Evolutionary conservation across 768 basidiomycete species (phyloP).

Genomic region (Leccinum boreale): DNA sequence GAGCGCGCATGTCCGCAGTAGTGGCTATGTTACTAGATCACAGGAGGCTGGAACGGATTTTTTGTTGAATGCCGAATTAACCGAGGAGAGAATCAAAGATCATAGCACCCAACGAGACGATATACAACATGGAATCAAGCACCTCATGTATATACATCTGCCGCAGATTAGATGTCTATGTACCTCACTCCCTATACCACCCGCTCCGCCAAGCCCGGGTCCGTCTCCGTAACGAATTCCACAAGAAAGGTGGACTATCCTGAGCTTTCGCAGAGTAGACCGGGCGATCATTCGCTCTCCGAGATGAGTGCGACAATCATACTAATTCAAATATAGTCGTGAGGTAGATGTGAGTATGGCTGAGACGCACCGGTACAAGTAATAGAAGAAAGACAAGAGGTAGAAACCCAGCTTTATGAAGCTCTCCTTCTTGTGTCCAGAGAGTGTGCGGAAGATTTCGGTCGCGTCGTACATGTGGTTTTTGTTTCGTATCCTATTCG

Average conservation of each 20-base stretch:
- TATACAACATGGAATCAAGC: slow-evolving; percentile 14
- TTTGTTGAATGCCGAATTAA: not conserved
- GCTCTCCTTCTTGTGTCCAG: slow-evolving; percentile 93
- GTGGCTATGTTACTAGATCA: too few relatives aligned
- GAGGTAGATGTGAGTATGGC: not conserved
- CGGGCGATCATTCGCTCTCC: slow-evolving; percentile 53
- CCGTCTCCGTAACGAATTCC: not conserved
- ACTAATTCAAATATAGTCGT: slow-evolving; percentile 35
- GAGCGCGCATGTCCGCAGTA: too few relatives aligned
- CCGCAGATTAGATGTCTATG: slow-evolving; percentile 19
- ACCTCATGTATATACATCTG: slow-evolving; percentile 14
- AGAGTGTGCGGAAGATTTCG: slow-evolving; percentile 95
- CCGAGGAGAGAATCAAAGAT: slow-evolving; percentile 9
- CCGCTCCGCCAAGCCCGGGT: slow-evolving; percentile 3
- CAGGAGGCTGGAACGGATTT: too few relatives aligned
- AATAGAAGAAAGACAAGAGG: slow-evolving; percentile 88
- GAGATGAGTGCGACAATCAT: slow-evolving; percentile 89
- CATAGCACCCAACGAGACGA: slow-evolving; percentile 21
- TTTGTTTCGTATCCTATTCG: slow-evolving; percentile 77
- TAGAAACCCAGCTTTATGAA: slow-evolving; percentile 95
- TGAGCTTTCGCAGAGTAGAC: not conserved
- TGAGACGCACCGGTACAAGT: slow-evolving; percentile 74
- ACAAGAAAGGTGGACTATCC: not conserved
- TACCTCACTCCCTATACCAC: slow-evolving; percentile 8
- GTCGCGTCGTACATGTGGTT: slow-evolving; percentile 99